These are phyloP conservation scores for Botrytis hyacinthi DNA, from an alignment of 2,329 filamentous ascomycete genomes.

Conservation along the genomic window DNA sequence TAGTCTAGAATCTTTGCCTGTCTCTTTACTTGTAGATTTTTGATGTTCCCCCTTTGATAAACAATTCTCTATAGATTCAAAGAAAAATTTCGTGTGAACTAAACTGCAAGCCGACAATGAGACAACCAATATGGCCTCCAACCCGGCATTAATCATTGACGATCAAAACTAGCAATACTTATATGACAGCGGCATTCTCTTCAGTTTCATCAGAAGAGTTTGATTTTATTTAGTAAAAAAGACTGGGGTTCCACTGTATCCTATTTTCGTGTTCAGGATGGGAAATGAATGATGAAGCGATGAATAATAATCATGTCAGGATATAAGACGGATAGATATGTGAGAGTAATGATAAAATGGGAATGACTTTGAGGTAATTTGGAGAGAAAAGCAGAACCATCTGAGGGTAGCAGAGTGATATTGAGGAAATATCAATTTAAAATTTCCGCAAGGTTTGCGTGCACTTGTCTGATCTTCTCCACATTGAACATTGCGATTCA, in stretches of 20 bases:
- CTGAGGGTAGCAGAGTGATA: neutral
- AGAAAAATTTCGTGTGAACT: no score
- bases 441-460: neutral
- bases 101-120: rapidly evolving
- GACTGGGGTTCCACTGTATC: neutral
- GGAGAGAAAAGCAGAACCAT: neutral
- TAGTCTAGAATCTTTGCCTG: neutral
- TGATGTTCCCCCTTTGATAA: neutral
- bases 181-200: neutral
- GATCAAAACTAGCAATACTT: neutral
- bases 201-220: neutral
- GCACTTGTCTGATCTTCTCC: neutral
- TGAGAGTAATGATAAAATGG: neutral
- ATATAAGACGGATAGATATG: neutral
- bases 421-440: neutral
- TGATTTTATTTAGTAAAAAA: neutral
- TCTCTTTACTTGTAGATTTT: neutral
- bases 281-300: neutral
- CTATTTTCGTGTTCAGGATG: neutral
- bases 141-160: neutral
- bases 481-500: neutral
- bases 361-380: neutral
- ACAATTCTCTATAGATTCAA: neutral
- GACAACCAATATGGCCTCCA: neutral
- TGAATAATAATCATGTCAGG: neutral